A percentile compares a stretch with the other conserved stretches of the same genome.
Evolutionary conservation across 1,284 basidiomycete species (phyloP).

Genomic region (Serendipita sp.): DNA sequence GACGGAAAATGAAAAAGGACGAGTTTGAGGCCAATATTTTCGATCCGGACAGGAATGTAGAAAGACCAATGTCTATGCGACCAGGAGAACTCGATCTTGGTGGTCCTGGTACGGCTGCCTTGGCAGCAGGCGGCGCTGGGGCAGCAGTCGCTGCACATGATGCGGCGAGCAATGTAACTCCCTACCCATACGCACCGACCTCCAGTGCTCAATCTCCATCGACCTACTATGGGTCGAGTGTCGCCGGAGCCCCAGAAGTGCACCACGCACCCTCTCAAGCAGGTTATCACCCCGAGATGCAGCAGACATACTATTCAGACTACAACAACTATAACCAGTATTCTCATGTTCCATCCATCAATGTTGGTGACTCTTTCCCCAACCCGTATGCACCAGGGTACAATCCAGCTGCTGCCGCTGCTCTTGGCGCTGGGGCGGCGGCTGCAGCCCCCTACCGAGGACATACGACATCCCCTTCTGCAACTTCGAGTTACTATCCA

Average conservation of each 20-base stretch:
- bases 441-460: neutral
- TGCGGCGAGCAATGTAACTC: neutral
- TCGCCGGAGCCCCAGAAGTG: neutral
- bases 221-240: neutral
- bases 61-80: neutral
- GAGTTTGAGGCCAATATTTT: conserved; percentile 8
- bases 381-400: neutral
- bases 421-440: conserved; percentile 3
- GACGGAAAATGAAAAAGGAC: conserved; percentile 2
- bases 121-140: neutral
- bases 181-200: conserved; percentile 1
- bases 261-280: neutral
- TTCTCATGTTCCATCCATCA: neutral
- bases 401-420: neutral
- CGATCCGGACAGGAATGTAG: conserved; percentile 7
- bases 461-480: neutral
- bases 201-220: neutral
- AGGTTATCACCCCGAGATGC: neutral
- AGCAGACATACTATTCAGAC: neutral
- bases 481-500: neutral
- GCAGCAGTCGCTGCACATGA: neutral
- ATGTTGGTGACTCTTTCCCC: neutral
- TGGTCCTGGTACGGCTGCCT: neutral
- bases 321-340: neutral
- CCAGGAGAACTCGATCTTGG: conserved; percentile 6